These are phyloP conservation scores for Ascochyta clinopodiicola DNA, from an alignment of 2,329 filamentous ascomycete genomes.

Conservation along the genomic window DNA sequence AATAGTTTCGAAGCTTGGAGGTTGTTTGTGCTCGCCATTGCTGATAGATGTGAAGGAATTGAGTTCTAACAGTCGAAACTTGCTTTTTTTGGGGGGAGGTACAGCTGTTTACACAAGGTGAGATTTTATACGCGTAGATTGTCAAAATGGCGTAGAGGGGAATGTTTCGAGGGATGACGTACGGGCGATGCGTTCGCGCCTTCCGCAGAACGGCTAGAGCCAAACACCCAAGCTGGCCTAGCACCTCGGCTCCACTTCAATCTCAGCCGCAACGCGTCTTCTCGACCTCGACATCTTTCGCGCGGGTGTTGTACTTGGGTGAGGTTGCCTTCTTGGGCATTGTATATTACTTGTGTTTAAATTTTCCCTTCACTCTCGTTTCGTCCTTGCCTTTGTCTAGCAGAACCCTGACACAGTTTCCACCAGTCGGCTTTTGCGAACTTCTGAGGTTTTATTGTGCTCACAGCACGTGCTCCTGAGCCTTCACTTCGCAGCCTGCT, in stretches of 20 bases:
- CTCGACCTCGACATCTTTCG: constrained; percentile 7
- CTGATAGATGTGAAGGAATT: neutral
- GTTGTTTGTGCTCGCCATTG: constrained; percentile 55
- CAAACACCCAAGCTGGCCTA: constrained; percentile 1
- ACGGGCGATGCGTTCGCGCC: constrained; percentile 7
- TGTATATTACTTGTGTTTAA: constrained; percentile 12
- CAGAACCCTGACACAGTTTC: neutral
- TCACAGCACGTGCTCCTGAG: constrained; percentile 6
- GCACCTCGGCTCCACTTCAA: constrained; percentile 5
- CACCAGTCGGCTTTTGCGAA: neutral
- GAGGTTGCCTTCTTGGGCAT: constrained; percentile 8
- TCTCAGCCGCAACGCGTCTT: constrained; percentile 17
- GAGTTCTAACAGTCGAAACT: neutral
- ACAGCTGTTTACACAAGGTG: neutral
- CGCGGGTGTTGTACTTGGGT: neutral
- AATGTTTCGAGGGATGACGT: constrained; percentile 16
- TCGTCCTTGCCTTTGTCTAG: neutral
- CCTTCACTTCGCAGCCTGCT: neutral
- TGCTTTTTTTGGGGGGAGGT: neutral
- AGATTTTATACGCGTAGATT: constrained; percentile 18
- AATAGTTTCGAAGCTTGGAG: constrained; percentile 62
- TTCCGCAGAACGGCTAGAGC: constrained; percentile 6
- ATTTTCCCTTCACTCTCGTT: constrained; percentile 4
- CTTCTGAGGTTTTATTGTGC: constrained; percentile 9
- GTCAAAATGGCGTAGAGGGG: constrained; percentile 13